These are phyloP conservation scores for Leptographium radiaticola DNA, from an alignment of 2,329 filamentous ascomycete species.

Conservation along the genomic window DNA sequence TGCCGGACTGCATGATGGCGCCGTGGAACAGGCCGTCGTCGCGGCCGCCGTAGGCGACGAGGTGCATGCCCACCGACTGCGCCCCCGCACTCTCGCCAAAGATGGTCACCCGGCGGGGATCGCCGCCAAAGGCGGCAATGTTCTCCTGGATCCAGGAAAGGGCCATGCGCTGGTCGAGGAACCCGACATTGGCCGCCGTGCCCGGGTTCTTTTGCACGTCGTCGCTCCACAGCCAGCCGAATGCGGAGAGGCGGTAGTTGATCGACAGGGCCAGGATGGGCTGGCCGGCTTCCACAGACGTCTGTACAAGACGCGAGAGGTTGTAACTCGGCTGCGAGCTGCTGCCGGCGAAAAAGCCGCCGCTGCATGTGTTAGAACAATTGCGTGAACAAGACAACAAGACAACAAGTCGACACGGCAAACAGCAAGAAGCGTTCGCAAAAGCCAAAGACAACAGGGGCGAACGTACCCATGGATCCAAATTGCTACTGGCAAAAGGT, in stretches of 20 bases:
- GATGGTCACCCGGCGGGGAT: neutral
- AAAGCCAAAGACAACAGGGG: neutral
- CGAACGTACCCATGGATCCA: constrained; percentile 37
- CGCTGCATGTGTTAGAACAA: constrained; percentile 6
- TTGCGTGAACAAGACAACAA: too few relatives aligned
- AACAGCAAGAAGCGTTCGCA: too few relatives aligned
- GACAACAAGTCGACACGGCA: too few relatives aligned
- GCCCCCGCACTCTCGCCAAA: constrained; percentile 17
- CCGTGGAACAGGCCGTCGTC: constrained; percentile 39
- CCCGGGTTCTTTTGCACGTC: constrained; percentile 18
- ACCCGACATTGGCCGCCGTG: neutral
- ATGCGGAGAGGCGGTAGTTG: constrained; percentile 34
- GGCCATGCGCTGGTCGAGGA: constrained; percentile 1
- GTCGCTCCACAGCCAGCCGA: constrained; percentile 36
- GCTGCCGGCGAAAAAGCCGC: constrained; percentile 21
- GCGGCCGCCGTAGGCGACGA: constrained; percentile 39
- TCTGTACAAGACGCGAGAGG: constrained; percentile 41
- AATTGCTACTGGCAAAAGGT: constrained; percentile 33
- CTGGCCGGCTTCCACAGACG: constrained; percentile 27
- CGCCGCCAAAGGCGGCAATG: constrained; percentile 6
- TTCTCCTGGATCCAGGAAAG: constrained; percentile 5
- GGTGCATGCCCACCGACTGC: constrained; percentile 33
- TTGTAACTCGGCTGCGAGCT: constrained; percentile 40
- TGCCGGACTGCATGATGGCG: constrained; percentile 23
- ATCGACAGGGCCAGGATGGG: constrained; percentile 32